Base-by-base conservation (phyloP, 805 yeast species). In the Brettanomyces custersianus region DNA sequence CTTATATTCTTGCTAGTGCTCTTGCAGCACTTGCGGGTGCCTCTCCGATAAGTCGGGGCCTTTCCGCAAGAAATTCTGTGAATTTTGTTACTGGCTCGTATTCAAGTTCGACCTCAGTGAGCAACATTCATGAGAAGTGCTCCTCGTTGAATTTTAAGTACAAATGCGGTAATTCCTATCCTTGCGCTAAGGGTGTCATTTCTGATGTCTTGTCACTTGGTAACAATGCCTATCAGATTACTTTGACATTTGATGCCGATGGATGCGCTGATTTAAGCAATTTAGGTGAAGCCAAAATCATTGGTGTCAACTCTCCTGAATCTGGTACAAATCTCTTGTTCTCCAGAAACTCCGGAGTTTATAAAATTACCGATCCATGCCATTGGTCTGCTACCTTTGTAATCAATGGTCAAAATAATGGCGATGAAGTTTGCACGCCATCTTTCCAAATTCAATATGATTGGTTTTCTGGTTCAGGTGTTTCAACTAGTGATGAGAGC, bases 361-460 rank as follows among this genome's bases (percentile, higher is more conserved):
- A 33, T 21, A 10, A 28, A 11, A 43, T 52, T 34, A 39, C 33
- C 25, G 41, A 45, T 29, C 53, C 59, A 20, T 41, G 49, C 10
- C 44, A 45, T 17, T 54, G 43, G 45, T 42, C 44, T 7, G 46
- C 47, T 12, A 43, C 47, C 5, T 42, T 53, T 33, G 37, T 40
- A 29, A 47, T 51, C 12, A 39, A 49, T 24, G 51, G 45, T 20
- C 31, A 31, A 15, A 35, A 31, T 7, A 30, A 35, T 24, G 37
- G 40, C 12, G 39, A 42, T 24, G 24, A 30, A 16, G 33, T 39
- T 18, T 43, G 45, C 41, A 43, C 49, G 44, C 43, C 44, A 10
- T 26, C 35, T 19, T 52, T 51, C 39, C 50, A 49, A 36, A 49
- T 52, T 30, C 57, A 54, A 34, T 52, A 40, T 34, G 59, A 52